These are phyloP conservation scores for Stagonosporopsis chrysanthemi DNA, from an alignment of 2,329 filamentous ascomycete species.

Conservation along the genomic window DNA sequence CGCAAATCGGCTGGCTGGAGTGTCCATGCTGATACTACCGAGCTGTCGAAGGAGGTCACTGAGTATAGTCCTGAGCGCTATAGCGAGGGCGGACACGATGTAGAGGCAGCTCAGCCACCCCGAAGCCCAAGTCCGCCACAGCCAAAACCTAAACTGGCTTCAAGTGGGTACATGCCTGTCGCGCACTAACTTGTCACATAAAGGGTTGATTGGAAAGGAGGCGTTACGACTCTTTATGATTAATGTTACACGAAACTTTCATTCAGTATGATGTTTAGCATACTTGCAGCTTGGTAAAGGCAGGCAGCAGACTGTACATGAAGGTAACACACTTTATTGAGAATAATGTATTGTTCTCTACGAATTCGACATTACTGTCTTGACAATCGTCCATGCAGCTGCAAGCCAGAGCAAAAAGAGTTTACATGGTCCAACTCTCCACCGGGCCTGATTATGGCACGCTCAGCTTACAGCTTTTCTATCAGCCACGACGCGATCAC, in stretches of 20 bases:
- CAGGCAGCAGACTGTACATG: not conserved
- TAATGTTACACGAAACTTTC: not conserved
- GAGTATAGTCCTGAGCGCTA: slow-evolving; percentile 6
- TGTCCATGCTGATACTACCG: slow-evolving; percentile 24
- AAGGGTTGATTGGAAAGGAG: not conserved
- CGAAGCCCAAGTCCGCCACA: slow-evolving; percentile 1
- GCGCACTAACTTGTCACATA: not conserved
- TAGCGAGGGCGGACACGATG: not conserved
- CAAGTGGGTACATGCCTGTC: slow-evolving; percentile 6
- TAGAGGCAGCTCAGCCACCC: not conserved
- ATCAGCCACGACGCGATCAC: too few relatives aligned
- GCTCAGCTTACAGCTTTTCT: too few relatives aligned
- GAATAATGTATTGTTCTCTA: not conserved
- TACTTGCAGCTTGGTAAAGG: not conserved
- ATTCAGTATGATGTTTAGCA: not conserved
- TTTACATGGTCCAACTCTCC: too few relatives aligned
- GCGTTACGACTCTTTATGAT: not conserved
- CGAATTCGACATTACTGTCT: not conserved
- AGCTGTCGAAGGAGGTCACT: slow-evolving; percentile 1
- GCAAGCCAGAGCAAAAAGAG: too few relatives aligned
- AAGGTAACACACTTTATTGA: not conserved
- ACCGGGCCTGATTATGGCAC: too few relatives aligned
- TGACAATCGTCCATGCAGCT: not conserved
- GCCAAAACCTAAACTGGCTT: not conserved
- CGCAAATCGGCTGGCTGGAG: slow-evolving; percentile 36